A percentile compares a stretch with the other conserved stretches of the same genome.
phyloP scores from a whole-genome alignment of 306 rosid species.

The Quercus glauca region DNA sequence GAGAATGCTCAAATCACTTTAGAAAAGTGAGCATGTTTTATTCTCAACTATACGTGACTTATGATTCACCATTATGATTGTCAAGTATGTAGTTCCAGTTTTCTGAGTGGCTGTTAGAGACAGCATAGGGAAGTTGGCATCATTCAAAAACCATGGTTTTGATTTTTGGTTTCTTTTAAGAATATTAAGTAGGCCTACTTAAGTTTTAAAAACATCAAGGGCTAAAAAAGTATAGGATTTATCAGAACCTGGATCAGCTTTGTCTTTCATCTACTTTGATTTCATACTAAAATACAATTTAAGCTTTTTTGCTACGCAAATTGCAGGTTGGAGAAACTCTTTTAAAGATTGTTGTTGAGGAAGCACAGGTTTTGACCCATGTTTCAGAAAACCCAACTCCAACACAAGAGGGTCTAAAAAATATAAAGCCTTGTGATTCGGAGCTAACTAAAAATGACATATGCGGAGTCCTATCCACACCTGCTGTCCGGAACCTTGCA shows the following conservation, averaged over 20 bases:
- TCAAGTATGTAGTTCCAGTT: neutral
- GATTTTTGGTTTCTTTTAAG: neutral
- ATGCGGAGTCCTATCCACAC: slow-evolving; percentile 67
- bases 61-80: neutral
- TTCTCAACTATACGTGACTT: neutral
- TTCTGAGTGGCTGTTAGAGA: neutral
- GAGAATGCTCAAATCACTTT: slow-evolving; percentile 6
- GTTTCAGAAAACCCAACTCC: slow-evolving; percentile 34
- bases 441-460: slow-evolving; percentile 29
- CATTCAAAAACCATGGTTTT: neutral
- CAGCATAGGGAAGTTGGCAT: neutral
- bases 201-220: neutral
- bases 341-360: slow-evolving; percentile 49
- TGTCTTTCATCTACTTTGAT: neutral
- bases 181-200: neutral
- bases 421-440: slow-evolving; percentile 34
- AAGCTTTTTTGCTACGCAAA: slow-evolving; percentile 11
- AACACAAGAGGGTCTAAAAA: slow-evolving; percentile 28
- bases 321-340: slow-evolving; percentile 94
- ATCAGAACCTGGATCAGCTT: neutral
- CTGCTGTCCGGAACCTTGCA: slow-evolving; percentile 75
- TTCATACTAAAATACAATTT: neutral
- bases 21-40: neutral
- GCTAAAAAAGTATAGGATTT: neutral
- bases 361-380: slow-evolving; percentile 32